These are phyloP conservation scores for Sphaerostilbella broomeana DNA, from an alignment of 2,329 filamentous ascomycete genomes.

Conservation along the genomic window DNA sequence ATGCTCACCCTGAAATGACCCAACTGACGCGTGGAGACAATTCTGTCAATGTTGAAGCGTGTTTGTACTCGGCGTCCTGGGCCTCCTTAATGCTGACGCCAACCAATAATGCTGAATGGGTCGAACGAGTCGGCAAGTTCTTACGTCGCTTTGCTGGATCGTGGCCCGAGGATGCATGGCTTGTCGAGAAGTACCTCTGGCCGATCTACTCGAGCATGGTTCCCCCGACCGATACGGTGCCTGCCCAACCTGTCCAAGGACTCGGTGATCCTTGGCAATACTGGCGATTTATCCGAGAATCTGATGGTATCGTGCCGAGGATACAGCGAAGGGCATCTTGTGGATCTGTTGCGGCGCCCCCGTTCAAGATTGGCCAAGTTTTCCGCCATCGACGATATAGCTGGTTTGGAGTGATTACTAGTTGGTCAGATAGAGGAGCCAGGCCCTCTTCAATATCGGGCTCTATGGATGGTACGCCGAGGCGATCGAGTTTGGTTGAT, in stretches of 20 bases:
- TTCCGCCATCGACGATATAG: conserved; percentile 76
- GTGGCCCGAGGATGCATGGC: conserved; percentile 59
- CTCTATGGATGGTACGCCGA: neutral
- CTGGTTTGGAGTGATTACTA: conserved; percentile 76
- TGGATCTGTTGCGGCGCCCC: conserved; percentile 18
- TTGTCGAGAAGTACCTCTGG: conserved; percentile 59
- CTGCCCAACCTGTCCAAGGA: conserved; percentile 20
- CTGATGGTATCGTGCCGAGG: conserved; percentile 37
- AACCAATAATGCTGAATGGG: conserved; percentile 43
- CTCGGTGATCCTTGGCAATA: conserved; percentile 26
- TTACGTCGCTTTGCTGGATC: conserved; percentile 38
- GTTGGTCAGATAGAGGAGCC: conserved; percentile 71
- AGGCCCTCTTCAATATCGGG: conserved; percentile 18
- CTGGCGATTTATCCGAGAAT: conserved; percentile 33
- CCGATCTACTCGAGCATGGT: conserved; percentile 51
- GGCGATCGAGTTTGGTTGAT: neutral
- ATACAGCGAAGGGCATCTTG: conserved; percentile 23
- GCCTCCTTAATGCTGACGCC: conserved; percentile 52
- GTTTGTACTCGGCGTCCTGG: conserved; percentile 71
- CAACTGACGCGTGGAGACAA: conserved; percentile 31
- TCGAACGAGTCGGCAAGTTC: conserved; percentile 58
- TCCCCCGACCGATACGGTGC: conserved; percentile 23
- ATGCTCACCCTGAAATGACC: conserved; percentile 23
- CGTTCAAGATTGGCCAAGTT: conserved; percentile 70
- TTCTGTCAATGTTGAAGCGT: conserved; percentile 43